A percentile compares a stretch with the other conserved stretches of the same genome.
phyloP scores from a whole-genome alignment of 2,329 filamentous ascomycete genomes.

The Lasiodiplodia hormozganensis region DNA sequence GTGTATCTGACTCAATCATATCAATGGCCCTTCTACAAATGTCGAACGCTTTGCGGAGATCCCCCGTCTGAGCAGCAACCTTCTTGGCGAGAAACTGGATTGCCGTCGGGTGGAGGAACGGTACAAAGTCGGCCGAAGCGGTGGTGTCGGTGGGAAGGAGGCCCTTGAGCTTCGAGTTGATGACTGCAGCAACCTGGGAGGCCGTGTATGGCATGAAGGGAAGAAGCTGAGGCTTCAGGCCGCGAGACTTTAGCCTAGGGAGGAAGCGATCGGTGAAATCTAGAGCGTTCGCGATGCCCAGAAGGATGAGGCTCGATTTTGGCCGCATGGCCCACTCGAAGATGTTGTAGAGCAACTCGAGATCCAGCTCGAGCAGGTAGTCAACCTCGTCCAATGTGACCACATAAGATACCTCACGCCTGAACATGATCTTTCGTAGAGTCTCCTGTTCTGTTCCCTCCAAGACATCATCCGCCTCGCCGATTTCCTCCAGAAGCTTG shows the following conservation, averaged over 20 bases:
- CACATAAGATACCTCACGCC: slow-evolving; percentile 69
- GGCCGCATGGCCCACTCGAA: slow-evolving; percentile 94
- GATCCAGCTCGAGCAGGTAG: slow-evolving; percentile 85
- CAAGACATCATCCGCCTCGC: slow-evolving; percentile 63
- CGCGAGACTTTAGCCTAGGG: slow-evolving; percentile 89
- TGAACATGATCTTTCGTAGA: slow-evolving; percentile 74
- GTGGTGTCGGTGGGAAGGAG: slow-evolving; percentile 64
- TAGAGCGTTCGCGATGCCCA: slow-evolving; percentile 95
- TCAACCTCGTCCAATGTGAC: slow-evolving; percentile 95
- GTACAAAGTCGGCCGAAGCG: slow-evolving; percentile 67
- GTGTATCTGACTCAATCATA: slow-evolving; percentile 84
- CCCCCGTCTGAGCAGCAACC: slow-evolving; percentile 90
- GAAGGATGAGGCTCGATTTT: slow-evolving; percentile 78
- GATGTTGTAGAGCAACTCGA: slow-evolving; percentile 89
- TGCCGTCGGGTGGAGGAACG: slow-evolving; percentile 91
- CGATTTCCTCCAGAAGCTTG: slow-evolving; percentile 75
- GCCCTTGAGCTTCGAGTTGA: slow-evolving; percentile 81
- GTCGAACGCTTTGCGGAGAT: slow-evolving; percentile 93
- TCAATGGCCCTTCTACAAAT: slow-evolving; percentile 90
- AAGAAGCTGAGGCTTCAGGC: slow-evolving; percentile 86
- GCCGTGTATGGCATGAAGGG: slow-evolving; percentile 94
- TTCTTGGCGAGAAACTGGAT: slow-evolving; percentile 95
- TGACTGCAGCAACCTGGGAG: slow-evolving; percentile 83
- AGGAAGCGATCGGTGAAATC: slow-evolving; percentile 95
- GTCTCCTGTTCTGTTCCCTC: slow-evolving; percentile 72